These are phyloP conservation scores for Cercospora sp. DNA, from an alignment of 2,329 filamentous ascomycete species.

Conservation along the genomic window DNA sequence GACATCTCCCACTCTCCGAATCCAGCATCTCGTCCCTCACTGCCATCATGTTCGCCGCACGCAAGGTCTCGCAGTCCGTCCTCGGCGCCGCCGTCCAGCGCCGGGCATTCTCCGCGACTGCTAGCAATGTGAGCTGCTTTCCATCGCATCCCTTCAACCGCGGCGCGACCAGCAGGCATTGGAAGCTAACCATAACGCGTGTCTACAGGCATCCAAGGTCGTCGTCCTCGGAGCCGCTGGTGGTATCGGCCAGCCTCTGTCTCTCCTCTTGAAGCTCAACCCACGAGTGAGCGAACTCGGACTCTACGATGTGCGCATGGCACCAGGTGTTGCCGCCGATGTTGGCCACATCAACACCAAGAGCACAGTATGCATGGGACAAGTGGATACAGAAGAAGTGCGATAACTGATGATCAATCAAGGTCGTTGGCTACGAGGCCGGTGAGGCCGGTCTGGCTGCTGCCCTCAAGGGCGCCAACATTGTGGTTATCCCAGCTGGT, in stretches of 20 bases:
- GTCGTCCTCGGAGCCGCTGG: conserved; percentile 94
- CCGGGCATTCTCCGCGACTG: conserved; percentile 55
- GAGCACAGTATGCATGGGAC: conserved; percentile 59
- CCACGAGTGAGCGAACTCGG: conserved; percentile 89
- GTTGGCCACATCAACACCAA: conserved; percentile 99
- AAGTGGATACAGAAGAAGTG: not conserved
- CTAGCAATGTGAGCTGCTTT: conserved; percentile 48
- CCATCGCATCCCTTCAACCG: conserved; percentile 6
- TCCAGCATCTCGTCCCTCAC: conserved; percentile 9
- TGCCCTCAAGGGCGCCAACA: conserved; percentile 82
- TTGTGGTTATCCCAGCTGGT: conserved; percentile 96
- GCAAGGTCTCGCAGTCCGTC: conserved; percentile 45
- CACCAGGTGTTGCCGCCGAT: conserved; percentile 95
- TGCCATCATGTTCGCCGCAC: conserved; percentile 69
- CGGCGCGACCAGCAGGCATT: conserved; percentile 5
- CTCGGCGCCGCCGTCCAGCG: conserved; percentile 52
- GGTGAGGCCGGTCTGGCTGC: conserved; percentile 67
- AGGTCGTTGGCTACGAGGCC: conserved; percentile 85
- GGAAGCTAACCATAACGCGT: conserved; percentile 15
- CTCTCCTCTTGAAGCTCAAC: conserved; percentile 98
- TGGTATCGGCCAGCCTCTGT: conserved; percentile 97
- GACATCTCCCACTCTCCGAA: not conserved
- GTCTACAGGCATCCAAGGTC: conserved; percentile 84
- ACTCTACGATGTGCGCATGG: conserved; percentile 96
- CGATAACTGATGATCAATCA: conserved; percentile 24